Evolutionary conservation across 1,284 basidiomycete species (phyloP).

Genomic region (Prillingera fragicola): DNA sequence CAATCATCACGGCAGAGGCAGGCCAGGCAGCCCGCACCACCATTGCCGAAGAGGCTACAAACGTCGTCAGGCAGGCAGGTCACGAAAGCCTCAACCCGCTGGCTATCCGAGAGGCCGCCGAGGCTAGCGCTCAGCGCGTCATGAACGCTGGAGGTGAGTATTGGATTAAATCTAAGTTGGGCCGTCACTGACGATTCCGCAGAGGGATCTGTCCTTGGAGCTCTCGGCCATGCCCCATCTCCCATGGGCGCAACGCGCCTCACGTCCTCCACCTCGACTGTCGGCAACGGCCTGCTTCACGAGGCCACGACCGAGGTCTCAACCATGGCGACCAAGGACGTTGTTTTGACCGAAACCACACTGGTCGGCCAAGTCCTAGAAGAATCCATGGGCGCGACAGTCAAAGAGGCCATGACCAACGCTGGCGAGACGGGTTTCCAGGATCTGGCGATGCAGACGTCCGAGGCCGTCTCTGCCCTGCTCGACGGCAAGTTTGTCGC

Average conservation of each 20-base stretch:
- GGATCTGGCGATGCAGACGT: slow-evolving; percentile 29
- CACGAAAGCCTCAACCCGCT: slow-evolving; percentile 31
- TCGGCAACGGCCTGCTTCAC: neutral
- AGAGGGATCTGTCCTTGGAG: slow-evolving; percentile 3
- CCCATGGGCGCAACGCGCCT: neutral
- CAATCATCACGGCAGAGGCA: slow-evolving; percentile 28
- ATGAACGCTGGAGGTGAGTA: slow-evolving; percentile 13
- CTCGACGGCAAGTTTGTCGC: slow-evolving; percentile 13
- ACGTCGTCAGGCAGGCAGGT: slow-evolving; percentile 19
- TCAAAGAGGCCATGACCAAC: slow-evolving; percentile 36
- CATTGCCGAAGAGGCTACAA: slow-evolving; percentile 24
- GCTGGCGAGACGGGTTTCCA: slow-evolving; percentile 40
- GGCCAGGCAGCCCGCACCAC: slow-evolving; percentile 25
- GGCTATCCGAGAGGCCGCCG: slow-evolving; percentile 31
- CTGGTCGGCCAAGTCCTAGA: slow-evolving; percentile 29
- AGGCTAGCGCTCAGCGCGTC: slow-evolving; percentile 26
- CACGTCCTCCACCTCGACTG: slow-evolving; percentile 9
- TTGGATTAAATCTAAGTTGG: too few species aligned
- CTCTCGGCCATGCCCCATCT: slow-evolving; percentile 1
- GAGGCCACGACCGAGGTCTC: slow-evolving; percentile 5
- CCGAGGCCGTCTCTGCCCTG: slow-evolving; percentile 24
- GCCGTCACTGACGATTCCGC: neutral
- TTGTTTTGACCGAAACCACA: slow-evolving; percentile 1
- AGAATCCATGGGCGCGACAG: slow-evolving; percentile 27
- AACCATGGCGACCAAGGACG: slow-evolving; percentile 16